A percentile compares a stretch with the other conserved stretches of the same genome.
These are phyloP conservation scores for Collybia sordida DNA, from an alignment of 768 basidiomycete genomes.

Conservation along the genomic window DNA sequence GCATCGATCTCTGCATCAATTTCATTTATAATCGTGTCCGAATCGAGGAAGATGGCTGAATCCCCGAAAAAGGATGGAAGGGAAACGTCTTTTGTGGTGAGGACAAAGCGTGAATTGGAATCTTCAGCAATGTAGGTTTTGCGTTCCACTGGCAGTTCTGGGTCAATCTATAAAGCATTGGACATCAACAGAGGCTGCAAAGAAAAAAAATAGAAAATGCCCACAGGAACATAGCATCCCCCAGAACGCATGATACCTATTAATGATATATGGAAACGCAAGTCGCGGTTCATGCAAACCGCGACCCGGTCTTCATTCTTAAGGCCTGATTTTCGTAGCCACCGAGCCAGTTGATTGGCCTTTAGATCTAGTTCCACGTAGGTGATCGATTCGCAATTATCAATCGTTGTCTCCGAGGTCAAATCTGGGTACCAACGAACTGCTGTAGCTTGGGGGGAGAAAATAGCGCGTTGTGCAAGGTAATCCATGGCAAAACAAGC, in stretches of 20 bases:
- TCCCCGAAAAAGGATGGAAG: slow-evolving; percentile 20
- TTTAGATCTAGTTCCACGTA: slow-evolving; percentile 33
- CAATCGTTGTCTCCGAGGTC: slow-evolving; percentile 14
- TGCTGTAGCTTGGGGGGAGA: slow-evolving; percentile 21
- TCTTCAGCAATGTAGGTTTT: slow-evolving; percentile 44
- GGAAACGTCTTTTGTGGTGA: slow-evolving; percentile 27
- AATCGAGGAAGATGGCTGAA: slow-evolving; percentile 23
- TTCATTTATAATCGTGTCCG: no score
- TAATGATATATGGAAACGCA: slow-evolving; percentile 39
- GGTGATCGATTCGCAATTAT: slow-evolving; percentile 25
- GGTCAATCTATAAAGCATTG: slow-evolving; percentile 40
- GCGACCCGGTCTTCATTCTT: slow-evolving; percentile 40
- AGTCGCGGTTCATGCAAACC: slow-evolving; percentile 42
- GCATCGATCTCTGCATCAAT: slow-evolving; percentile 26
- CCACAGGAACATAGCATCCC: slow-evolving; percentile 51
- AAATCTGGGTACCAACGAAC: slow-evolving; percentile 31
- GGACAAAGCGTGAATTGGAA: slow-evolving; percentile 38
- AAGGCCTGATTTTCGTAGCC: slow-evolving; percentile 35
- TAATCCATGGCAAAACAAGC: slow-evolving; percentile 29
- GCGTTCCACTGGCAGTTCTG: slow-evolving; percentile 45
- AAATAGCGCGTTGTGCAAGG: slow-evolving; percentile 20
- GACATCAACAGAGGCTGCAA: not conserved
- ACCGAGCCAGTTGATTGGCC: slow-evolving; percentile 42
- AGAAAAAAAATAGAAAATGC: slow-evolving; percentile 8
- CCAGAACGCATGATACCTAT: slow-evolving; percentile 47